Evolutionary conservation across 2,329 filamentous ascomycete genomes (phyloP), one percentile per base, ranked within the genome.

Genomic region (Huntiella bhutanensis): DNA sequence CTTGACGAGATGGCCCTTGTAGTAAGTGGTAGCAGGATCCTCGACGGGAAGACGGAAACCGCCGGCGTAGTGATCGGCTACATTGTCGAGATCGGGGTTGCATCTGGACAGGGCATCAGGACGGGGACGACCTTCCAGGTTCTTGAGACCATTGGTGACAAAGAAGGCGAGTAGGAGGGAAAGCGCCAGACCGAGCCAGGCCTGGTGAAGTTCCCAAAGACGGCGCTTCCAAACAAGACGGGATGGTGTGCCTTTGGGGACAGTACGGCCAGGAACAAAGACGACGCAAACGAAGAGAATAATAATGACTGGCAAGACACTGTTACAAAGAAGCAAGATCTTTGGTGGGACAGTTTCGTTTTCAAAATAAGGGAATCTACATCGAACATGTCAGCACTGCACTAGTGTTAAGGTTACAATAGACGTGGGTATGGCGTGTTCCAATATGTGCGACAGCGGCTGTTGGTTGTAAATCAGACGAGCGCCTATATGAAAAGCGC

Each of bases 201-300:
- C 86, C 2, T 76, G 77, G 58, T 95, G 85, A 59, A 83, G 77
- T 60, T 95, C 87, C 86, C 88, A 95, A 1, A 94, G 60, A 63
- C 91, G 94, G 53, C 83, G 73, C 57, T 73, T 75, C 77, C 83
- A 86, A 39, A 87, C 67, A 46, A 83, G 62, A 3, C 69, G 60
- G 52, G 69, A 70, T 1, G 82, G 75, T 0, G 79, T 77, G 15
- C 70, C 68, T 37, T 66, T 67, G 12, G 73, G 70, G 1, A 80
- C 76, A 1, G 77, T 78, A 4, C 73, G 70, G 3, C 82, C 83
- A 1, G 85, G 85, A 1, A 91, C 75, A 53, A 88, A 67, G 50
- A 76, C 52, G 32, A 92, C 60, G 36, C 75, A 74, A 48, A 88
- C 70, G 45, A 85, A 34, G 44, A 80, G 60, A 54, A 93, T 78